These are phyloP conservation scores for Colletotrichum acutatum DNA, from an alignment of 2,329 filamentous ascomycete genomes.

Conservation along the genomic window DNA sequence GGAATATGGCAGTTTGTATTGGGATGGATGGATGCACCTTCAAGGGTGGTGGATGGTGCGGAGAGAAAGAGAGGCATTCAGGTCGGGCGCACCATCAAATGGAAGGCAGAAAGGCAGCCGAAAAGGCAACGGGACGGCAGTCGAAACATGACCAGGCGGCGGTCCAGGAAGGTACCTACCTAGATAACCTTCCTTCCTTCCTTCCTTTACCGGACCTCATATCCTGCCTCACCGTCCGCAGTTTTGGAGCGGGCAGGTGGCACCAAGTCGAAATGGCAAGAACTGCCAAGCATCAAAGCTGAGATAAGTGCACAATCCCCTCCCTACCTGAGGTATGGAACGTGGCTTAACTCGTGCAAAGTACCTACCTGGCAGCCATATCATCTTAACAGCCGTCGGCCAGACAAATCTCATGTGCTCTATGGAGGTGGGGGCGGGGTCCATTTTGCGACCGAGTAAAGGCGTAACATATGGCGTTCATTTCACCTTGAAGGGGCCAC, in stretches of 20 bases:
- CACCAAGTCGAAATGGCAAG: neutral
- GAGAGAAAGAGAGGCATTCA: neutral
- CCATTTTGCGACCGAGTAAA: neutral
- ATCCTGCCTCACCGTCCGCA: neutral
- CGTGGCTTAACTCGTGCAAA: neutral
- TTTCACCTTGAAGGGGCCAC: slow-evolving; percentile 6
- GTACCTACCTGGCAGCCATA: too few relatives aligned
- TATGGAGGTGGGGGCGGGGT: slow-evolving; percentile 8
- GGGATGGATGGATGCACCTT: neutral
- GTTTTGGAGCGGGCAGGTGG: neutral
- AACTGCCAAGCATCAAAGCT: neutral
- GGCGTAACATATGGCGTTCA: neutral
- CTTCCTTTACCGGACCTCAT: neutral
- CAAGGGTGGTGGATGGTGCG: neutral
- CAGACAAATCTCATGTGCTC: neutral
- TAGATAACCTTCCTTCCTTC: neutral
- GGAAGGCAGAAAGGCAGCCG: slow-evolving; percentile 8
- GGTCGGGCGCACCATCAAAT: slow-evolving; percentile 9
- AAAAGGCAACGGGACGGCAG: slow-evolving; percentile 12
- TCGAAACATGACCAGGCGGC: neutral
- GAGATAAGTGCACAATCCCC: neutral
- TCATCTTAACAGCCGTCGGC: neutral
- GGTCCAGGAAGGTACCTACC: neutral
- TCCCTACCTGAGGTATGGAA: too few relatives aligned
- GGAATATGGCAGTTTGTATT: slow-evolving; percentile 5